Evolutionary conservation across 148 eudicot species (phyloP).

Genomic region (Rhododendron molle): DNA sequence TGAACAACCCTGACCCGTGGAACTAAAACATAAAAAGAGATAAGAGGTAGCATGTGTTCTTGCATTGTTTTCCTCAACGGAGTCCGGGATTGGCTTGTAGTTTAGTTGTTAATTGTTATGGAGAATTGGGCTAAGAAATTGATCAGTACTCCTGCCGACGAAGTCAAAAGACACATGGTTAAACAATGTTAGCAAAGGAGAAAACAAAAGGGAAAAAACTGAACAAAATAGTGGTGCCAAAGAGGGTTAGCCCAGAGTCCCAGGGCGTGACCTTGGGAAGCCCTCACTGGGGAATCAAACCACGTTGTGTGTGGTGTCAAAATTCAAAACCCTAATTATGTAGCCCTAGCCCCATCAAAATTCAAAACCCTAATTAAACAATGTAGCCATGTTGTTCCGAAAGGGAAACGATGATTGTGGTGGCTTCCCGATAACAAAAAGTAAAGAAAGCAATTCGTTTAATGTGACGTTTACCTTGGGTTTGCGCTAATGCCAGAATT

Average conservation of each 20-base stretch:
- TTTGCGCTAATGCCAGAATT: background rate
- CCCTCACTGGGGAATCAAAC: conserved; percentile 20
- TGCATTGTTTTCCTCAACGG: conserved; percentile 69
- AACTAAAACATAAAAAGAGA: background rate
- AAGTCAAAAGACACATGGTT: background rate
- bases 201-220: background rate
- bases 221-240: background rate
- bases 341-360: background rate
- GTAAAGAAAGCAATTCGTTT: background rate
- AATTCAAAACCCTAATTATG: conserved; percentile 12
- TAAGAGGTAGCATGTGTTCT: conserved; percentile 46
- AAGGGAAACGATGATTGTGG: background rate
- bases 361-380: background rate
- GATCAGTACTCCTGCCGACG: background rate
- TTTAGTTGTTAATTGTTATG: conserved; percentile 21
- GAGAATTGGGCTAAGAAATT: conserved; percentile 34
- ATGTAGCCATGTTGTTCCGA: background rate
- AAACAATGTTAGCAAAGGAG: background rate
- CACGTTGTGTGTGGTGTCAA: conserved; percentile 19
- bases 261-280: conserved; percentile 22
- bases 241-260: background rate
- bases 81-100: conserved; percentile 20
- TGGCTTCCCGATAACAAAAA: background rate
- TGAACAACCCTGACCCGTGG: background rate
- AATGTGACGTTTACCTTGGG: background rate